Evolutionary conservation across 2,329 filamentous ascomycete genomes (phyloP).

Genomic region (Juglanconis sp.): DNA sequence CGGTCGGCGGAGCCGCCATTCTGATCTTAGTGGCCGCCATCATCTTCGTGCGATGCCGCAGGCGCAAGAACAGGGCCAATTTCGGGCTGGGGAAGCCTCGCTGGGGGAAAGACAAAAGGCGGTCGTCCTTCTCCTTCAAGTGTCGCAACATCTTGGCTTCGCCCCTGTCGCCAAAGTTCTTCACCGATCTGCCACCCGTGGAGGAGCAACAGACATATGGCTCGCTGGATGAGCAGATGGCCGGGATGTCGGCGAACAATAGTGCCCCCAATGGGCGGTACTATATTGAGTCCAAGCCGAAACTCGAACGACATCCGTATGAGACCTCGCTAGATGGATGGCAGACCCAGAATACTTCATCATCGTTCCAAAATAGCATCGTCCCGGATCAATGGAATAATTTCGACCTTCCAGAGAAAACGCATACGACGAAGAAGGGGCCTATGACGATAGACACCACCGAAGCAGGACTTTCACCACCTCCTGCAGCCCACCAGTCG

Average conservation of each 20-base stretch:
- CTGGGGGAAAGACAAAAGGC: conserved; percentile 30
- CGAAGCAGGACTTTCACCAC: conserved; percentile 1
- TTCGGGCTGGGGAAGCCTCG: conserved; percentile 25
- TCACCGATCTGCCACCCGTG: conserved; percentile 20
- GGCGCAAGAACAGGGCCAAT: conserved; percentile 36
- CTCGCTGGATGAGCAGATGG: conserved; percentile 18
- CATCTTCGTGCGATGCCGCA: conserved; percentile 44
- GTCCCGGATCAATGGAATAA: not conserved
- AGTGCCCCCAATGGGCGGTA: not conserved
- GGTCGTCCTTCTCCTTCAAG: conserved; percentile 48
- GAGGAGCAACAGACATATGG: conserved; percentile 23
- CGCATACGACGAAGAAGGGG: not conserved
- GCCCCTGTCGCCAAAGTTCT: conserved; percentile 36
- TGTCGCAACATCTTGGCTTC: conserved; percentile 44
- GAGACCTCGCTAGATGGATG: not conserved
- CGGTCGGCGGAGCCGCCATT: conserved; percentile 35
- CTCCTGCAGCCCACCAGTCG: conserved; percentile 8
- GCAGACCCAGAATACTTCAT: not conserved
- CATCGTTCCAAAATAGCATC: not conserved
- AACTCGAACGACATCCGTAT: not conserved
- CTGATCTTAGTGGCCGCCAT: conserved; percentile 36
- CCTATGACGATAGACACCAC: conserved; percentile 11
- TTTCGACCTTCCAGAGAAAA: not conserved
- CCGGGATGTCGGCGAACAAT: not conserved
- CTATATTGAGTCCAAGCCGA: conserved; percentile 15